Conservation (phyloP, 1,139 yeast species). For the Pneumocystis sp. region DNA sequence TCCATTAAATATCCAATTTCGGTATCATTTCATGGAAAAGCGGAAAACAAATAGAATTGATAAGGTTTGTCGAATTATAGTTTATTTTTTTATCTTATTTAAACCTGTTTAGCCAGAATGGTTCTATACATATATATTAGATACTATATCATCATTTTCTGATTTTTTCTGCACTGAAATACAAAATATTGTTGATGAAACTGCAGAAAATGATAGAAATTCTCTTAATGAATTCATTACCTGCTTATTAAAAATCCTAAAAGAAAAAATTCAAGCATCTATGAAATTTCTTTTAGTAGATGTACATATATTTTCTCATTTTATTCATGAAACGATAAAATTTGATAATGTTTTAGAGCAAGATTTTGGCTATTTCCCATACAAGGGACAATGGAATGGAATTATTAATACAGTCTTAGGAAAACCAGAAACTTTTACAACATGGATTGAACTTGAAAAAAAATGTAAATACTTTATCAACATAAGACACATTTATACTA, state of each 20-base stretch:
- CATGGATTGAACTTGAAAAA: constrained; percentile 56
- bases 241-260: constrained; percentile 37
- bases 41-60: constrained; percentile 54
- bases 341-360: constrained; percentile 45
- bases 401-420: constrained; percentile 41
- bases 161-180: constrained; percentile 28
- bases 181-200: constrained; percentile 19
- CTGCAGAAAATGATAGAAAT: constrained; percentile 11
- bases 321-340: constrained; percentile 42
- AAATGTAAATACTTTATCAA: constrained; percentile 16
- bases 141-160: constrained; percentile 33
- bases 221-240: constrained; percentile 40
- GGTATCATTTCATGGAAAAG: constrained; percentile 53
- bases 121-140: constrained; percentile 43
- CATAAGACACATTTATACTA: not conserved
- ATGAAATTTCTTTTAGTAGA: constrained; percentile 29
- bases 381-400: constrained; percentile 39
- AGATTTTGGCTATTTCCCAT: constrained; percentile 43
- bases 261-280: constrained; percentile 31
- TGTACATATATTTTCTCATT: constrained; percentile 43
- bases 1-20: constrained; percentile 47
- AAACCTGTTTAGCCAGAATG: constrained; percentile 44
- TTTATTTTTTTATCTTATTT: not conserved
- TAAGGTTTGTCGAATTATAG: constrained; percentile 23
- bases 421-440: constrained; percentile 31